phyloP scores from a whole-genome alignment of 208 protist genomes.

The Jaenimonas drosophilae region DNA sequence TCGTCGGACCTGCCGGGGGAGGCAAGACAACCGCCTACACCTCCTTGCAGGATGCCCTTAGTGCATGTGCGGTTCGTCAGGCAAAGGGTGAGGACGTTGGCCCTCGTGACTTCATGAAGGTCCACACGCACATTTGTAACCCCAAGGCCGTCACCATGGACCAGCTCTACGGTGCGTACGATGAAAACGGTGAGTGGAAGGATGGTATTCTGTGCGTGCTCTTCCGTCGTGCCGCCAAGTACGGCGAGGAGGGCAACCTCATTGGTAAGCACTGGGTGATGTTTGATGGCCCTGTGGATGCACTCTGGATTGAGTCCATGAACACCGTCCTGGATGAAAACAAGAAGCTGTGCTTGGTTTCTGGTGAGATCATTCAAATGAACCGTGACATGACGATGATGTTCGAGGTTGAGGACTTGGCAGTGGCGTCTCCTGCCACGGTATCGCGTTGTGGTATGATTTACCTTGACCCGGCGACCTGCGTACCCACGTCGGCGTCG shows the following conservation, averaged over 20 bases:
- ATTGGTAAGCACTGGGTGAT: conserved; percentile 94
- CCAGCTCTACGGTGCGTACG: conserved; percentile 96
- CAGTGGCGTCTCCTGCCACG: conserved; percentile 95
- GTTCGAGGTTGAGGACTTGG: conserved; percentile 96
- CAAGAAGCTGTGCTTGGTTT: conserved; percentile 95
- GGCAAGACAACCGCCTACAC: conserved; percentile 94
- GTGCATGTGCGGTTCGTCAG: conserved; percentile 58
- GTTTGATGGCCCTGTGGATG: conserved; percentile 96
- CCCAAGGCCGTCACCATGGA: conserved; percentile 98
- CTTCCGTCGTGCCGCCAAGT: conserved; percentile 87
- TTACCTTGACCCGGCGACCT: conserved; percentile 94
- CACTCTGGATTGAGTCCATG: conserved; percentile 95
- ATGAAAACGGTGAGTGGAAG: conserved; percentile 95
- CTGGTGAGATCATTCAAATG: conserved; percentile 94
- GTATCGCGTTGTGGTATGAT: conserved; percentile 98
- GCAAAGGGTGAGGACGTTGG: conserved; percentile 60
- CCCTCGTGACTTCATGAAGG: conserved; percentile 72
- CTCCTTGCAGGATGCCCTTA: conserved; percentile 75
- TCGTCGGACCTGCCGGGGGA: conserved; percentile 94
- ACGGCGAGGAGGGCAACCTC: conserved; percentile 77
- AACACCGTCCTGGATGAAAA: conserved; percentile 94
- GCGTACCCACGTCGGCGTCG: conserved; percentile 55
- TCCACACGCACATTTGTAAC: conserved; percentile 93
- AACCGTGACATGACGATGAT: conserved; percentile 95
- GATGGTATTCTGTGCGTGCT: conserved; percentile 95